A percentile compares a stretch with the other conserved stretches of the same genome.
Conservation (phyloP, 139 green algal genomes). For the Auxenochlorella pyrenoidosa region DNA sequence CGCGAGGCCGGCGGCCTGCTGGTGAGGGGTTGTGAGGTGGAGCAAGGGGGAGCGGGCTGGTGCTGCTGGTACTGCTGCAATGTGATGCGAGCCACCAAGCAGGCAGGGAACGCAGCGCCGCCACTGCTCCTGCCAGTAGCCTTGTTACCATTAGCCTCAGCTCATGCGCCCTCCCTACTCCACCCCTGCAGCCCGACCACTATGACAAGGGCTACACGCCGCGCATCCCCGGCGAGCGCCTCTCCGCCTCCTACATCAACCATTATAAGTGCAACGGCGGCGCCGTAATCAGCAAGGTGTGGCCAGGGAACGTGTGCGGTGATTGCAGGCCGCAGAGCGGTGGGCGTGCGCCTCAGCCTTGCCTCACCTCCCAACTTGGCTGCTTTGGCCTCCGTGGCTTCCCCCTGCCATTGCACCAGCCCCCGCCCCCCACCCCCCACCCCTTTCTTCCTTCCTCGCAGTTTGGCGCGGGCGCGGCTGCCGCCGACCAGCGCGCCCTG, state of each 20-base stretch:
- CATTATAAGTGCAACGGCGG: slow-evolving; percentile 82
- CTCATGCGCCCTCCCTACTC: neutral
- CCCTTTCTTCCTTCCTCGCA: neutral
- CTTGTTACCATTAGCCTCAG: too few relatives aligned
- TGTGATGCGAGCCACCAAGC: neutral
- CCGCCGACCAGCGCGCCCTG: slow-evolving; percentile 60
- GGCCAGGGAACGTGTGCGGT: neutral
- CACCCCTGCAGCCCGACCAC: slow-evolving; percentile 62
- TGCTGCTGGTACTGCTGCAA: too few relatives aligned
- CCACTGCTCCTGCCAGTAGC: too few relatives aligned
- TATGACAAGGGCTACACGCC: slow-evolving; percentile 69
- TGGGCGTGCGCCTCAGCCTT: too few relatives aligned
- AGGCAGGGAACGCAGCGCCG: too few relatives aligned
- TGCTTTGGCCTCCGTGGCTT: too few relatives aligned
- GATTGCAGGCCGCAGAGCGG: too few relatives aligned
- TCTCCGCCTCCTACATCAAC: slow-evolving; percentile 84
- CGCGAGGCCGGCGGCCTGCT: slow-evolving; percentile 31
- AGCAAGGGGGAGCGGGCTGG: neutral
- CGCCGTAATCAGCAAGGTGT: slow-evolving; percentile 67
- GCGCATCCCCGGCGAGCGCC: slow-evolving; percentile 55
- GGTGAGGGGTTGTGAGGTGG: neutral
- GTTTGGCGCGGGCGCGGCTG: slow-evolving; percentile 37
- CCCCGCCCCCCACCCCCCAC: neutral
- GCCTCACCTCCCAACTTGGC: too few relatives aligned
- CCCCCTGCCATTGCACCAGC: too few relatives aligned